Evolutionary conservation across 192 early-diverging fungal species (phyloP).

Genomic region (Podila clonocystis): DNA sequence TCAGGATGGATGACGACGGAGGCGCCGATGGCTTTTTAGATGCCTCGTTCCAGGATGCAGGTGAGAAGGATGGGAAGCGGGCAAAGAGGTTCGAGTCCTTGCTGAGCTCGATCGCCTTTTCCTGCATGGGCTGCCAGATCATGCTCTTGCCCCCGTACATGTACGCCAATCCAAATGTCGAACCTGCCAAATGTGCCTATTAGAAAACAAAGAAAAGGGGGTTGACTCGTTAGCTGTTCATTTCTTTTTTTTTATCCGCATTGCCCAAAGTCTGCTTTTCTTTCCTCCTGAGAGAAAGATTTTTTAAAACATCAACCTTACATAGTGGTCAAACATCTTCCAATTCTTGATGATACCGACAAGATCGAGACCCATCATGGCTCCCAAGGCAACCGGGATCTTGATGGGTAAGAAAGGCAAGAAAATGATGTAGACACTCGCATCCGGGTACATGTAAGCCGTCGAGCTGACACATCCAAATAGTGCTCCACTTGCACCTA

Average conservation of each 20-base stretch:
- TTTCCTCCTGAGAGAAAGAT: not conserved
- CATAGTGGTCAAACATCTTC: slow-evolving; percentile 81
- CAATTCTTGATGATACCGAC: slow-evolving; percentile 77
- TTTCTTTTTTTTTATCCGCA: not conserved
- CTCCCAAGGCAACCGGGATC: slow-evolving; percentile 71
- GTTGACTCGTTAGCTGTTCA: not conserved
- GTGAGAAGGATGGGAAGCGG: not conserved
- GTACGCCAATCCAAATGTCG: slow-evolving; percentile 69
- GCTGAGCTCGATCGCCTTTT: slow-evolving; percentile 43
- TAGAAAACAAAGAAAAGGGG: not conserved
- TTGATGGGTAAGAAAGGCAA: slow-evolving; percentile 63
- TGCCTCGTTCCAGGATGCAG: not conserved
- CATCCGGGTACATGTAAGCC: slow-evolving; percentile 65
- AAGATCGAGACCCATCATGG: slow-evolving; percentile 76
- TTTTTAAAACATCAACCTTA: slow-evolving; percentile 44
- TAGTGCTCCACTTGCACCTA: slow-evolving; percentile 89
- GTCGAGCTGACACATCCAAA: slow-evolving; percentile 74
- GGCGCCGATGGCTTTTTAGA: not conserved
- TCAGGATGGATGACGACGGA: not conserved
- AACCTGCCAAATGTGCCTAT: slow-evolving; percentile 75
- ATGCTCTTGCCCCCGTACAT: slow-evolving; percentile 57
- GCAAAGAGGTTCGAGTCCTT: slow-evolving; percentile 38
- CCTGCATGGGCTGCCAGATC: slow-evolving; percentile 56
- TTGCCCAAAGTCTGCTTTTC: not conserved
- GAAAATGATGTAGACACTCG: slow-evolving; percentile 69